Conservation (phyloP, 2,329 filamentous ascomycete species). For the Achaetomium macrosporum region DNA sequence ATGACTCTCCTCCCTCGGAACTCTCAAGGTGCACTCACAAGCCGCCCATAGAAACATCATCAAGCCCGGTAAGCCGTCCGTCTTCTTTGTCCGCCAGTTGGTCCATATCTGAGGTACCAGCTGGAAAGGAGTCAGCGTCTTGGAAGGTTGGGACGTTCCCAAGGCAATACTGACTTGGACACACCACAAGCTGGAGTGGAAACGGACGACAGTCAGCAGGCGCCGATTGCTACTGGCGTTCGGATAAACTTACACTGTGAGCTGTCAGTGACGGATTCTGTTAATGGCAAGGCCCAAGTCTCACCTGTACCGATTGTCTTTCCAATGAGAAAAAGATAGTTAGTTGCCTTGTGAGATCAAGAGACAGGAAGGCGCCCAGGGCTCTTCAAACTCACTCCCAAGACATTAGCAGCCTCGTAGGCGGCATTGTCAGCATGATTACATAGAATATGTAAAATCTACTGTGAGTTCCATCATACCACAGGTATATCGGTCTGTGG, state of each 20-base stretch:
- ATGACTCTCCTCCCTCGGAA: background rate
- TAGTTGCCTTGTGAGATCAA: background rate
- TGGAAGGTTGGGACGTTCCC: background rate
- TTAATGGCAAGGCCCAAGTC: background rate
- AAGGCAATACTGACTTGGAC: conserved; percentile 30
- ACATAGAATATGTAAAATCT: no score
- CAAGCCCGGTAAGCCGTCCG: conserved; percentile 51
- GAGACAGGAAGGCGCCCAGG: background rate
- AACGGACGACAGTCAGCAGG: background rate
- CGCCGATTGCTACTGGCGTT: background rate
- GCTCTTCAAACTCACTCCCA: conserved; percentile 32
- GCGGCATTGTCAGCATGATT: background rate
- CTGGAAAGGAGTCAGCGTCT: conserved; percentile 9
- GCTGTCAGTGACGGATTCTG: background rate
- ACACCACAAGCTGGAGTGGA: conserved; percentile 33
- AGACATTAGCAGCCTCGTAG: conserved; percentile 33
- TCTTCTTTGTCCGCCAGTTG: conserved; percentile 55
- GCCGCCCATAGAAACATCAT: conserved; percentile 62
- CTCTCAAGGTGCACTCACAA: conserved; percentile 32
- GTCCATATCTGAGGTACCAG: conserved; percentile 47
- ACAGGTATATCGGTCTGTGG: conserved; percentile 28
- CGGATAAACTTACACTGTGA: conserved; percentile 6
- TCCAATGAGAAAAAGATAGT: background rate
- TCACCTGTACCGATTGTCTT: conserved; percentile 31
- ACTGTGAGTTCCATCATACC: conserved; percentile 18